Evolutionary conservation across 1,139 yeast species (phyloP).

Genomic region (Kazachstania sp.): DNA sequence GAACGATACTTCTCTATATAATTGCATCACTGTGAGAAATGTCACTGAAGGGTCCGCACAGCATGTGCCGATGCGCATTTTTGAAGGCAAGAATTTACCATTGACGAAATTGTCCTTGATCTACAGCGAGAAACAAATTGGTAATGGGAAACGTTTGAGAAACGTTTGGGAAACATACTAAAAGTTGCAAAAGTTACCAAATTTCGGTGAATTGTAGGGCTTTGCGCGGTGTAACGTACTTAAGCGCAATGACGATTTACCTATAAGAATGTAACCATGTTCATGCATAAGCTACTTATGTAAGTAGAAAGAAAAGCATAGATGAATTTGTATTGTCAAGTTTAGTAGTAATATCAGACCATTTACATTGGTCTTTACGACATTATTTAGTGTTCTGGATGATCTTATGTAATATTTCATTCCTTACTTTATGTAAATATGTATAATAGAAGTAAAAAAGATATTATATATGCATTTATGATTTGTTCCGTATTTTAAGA

Average conservation of each 20-base stretch:
- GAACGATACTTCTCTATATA: too few relatives aligned
- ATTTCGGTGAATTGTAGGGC: too few relatives aligned
- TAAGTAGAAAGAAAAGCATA: too few relatives aligned
- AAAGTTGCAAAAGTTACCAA: too few relatives aligned
- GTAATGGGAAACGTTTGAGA: slow-evolving; percentile 1
- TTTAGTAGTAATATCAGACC: too few relatives aligned
- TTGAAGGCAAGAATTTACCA: background rate
- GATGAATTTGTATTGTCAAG: too few relatives aligned
- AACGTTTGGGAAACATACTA: slow-evolving; percentile 1
- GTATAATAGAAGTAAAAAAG: background rate
- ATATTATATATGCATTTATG: background rate
- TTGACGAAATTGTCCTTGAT: slow-evolving; percentile 1
- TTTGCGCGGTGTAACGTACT: too few relatives aligned
- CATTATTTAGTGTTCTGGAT: background rate
- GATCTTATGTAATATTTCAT: background rate
- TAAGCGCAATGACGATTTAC: too few relatives aligned
- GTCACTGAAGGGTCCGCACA: background rate
- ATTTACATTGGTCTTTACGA: too few relatives aligned
- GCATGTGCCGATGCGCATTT: background rate
- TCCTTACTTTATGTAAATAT: background rate
- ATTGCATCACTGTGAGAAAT: too few relatives aligned
- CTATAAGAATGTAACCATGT: too few relatives aligned
- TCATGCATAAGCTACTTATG: too few relatives aligned
- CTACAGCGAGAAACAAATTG: background rate
- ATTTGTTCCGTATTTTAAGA: background rate